Evolutionary conservation across 768 basidiomycete species (phyloP), one percentile per base, ranked within the genome.

Genomic region (Russula sp.): DNA sequence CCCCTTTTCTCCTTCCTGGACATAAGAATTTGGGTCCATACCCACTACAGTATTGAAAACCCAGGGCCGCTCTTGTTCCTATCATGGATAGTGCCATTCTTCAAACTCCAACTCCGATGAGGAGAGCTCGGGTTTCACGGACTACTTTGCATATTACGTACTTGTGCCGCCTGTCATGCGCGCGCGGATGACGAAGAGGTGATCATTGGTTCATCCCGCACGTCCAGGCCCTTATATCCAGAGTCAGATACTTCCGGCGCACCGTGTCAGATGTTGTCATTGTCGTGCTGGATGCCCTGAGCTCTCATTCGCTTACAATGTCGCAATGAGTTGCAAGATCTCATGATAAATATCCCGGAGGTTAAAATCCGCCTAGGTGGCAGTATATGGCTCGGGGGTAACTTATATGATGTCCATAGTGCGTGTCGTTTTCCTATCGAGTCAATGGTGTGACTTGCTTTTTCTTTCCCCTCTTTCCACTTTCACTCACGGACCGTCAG

Each of bases 241-340:
- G 85, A 40, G 38, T 18, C 38, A 40, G 38, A 40, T 40, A 40
- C 11, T 36, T 30, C 74, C 85, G 90, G 56, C 80, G 87, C 46
- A 83, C 80, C n/a, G 75, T 91, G 22, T 89, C 88, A 28, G 89
- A 91, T 70, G 83, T 91, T 8, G 86, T 89, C 38, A 86, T 91
- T 69, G 80, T 91, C 67, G 89, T 7, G 87, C 86, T 13, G 88
- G 88, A 66, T 76, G 74, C 44, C 80, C 81, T 24, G 89, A 89
- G 24, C 75, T 90, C 57, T 86, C 85, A 9, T 89, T 86, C 72
- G 89, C 90, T 26, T 90, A 89, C 76, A 82, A 83, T 66, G 79
- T 92, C 57, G 87, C 84, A 38, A 38, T 38, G 65, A 79, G 73
- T 53, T 82, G 86, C 16, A 89, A 30, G 86, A 90, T 68, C 78